Evolutionary conservation across 306 rosid genomes (phyloP), one percentile per base, ranked within the genome.

Genomic region (Glycyrrhiza uralensis): DNA sequence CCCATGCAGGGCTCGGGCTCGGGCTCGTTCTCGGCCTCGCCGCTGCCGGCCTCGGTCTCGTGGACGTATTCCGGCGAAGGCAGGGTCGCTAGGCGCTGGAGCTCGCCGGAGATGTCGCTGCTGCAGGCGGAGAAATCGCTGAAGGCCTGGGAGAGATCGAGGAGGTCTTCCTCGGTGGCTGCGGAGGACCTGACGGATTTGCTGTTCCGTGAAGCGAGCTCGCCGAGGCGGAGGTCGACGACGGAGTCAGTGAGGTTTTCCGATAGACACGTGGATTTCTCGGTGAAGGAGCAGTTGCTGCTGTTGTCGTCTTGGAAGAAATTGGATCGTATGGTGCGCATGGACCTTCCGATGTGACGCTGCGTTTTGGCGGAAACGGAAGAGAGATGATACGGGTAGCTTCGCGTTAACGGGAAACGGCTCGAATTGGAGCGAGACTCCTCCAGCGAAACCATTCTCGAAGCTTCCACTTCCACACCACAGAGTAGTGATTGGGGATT

Each of bases 51-150:
- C 18, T 67, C 80, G 15, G n/a, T 17, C 67, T 76, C 80, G 39
- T 24, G 76, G 19, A 35, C 66, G 26, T 81, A 81, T 14, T 83
- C 93, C 78, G 89, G 83, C 23, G 88, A 82, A 4, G 96, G 98
- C 11, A 86, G 41, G 4, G 61, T 46, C 5, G 99, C 99, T 5
- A 95, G 91, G 6, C 96, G 82, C 71, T 89, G 97, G 2, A 95
- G 74, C 76, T 95, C 99, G 8, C 96, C 96, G 32, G 97, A 95
- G 69, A 95, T 87, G 54, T 95, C 99, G 47, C 99, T 94, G 77
- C 97, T 91, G 63, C 90, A 91, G 30, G 87, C 96, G 0, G 99
- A 89, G 79, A 86, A 86, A 58, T 94, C 97, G 44, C 96, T 89
- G 82, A 88, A 91, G 62, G 92, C 92, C 6, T 85, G 97, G 5